Base-by-base conservation (phyloP, 352 stramenopile genomes). In the Blastocystis sp. region DNA sequence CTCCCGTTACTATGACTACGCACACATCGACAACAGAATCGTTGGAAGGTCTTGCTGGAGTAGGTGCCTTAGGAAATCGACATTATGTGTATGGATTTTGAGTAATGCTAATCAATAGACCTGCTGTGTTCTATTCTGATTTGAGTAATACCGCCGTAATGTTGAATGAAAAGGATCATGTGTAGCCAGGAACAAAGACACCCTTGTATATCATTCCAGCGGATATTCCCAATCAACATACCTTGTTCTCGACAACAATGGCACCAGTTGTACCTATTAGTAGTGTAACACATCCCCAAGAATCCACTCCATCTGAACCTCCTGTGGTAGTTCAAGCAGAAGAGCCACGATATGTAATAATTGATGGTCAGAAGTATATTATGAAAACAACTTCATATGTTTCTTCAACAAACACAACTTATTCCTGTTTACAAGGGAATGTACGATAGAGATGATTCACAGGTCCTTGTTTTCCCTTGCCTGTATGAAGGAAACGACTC, bases 371-470 rank as follows among this genome's bases (percentile, higher is more conserved):
- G 24, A 42, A 51, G n/a, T 78, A 78, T n/a, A 51, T 78, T 51
- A 78, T 78, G 66, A 30, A 37, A 33, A 42, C 60, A 35, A 40
- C 22, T 35, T 54, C 13, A 19, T 22, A 24, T 62, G 22, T 62
- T 62, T 81, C n/a, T 17, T 27, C 13, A 81, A 81, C 69, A 81
- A 81, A 81, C 69, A 81, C 69, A 37, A 48, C 48, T 81, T 66
- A 84, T 35, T 84, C 53, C 73, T 84, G 42, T n/a, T n/a, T n/a
- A 42, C 73, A 84, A 30, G 73, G 73, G 73, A 84, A 84, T n/a
- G 48, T 66, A 68, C 73, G 73, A 56, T 84, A 89, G 53, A 76
- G 51, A 44, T 90, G 89, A 78, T 90, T 81, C 48, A 90, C 17
- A 19, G 89, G 89, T n/a, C 89, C 79, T 44, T 90, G 64, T 62